Base-by-base conservation (phyloP, 805 yeast genomes). In the Sungouiozyma intestinalis region DNA sequence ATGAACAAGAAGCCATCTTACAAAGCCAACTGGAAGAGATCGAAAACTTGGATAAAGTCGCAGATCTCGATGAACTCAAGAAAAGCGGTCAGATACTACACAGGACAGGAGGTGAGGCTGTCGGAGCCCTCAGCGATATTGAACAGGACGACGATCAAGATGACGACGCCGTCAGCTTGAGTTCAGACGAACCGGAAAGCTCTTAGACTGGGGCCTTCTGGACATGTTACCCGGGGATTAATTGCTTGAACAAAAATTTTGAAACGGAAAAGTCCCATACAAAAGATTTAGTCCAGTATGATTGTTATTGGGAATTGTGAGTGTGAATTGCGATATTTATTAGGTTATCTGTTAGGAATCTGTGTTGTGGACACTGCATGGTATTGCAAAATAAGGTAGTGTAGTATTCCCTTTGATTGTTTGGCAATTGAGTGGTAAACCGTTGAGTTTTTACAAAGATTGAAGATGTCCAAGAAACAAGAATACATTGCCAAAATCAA, bases 401-500 rank as follows among this genome's bases (percentile, higher is more conserved):
- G n/a, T n/a, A n/a, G n/a, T n/a, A n/a, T 24, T 24, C 9, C 11
- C 29, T 24, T 24, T 24, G 29, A 24, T 7, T 7, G 11, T 24
- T 24, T 24, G 11, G 29, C 11, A 7, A 11, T 24, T 24, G 9
- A 7, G 29, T 24, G 29, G 29, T 24, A 7, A 24, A 24, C 11
- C 11, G 29, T n/a, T n/a, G n/a, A n/a, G n/a, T n/a, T n/a, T n/a
- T n/a, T n/a, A n/a, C n/a, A n/a, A n/a, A n/a, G n/a, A n/a, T n/a
- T n/a, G 11, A 24, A 11, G 27, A 71, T 72, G 71, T 65, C 71
- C 1, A 65, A 57, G 48, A 76, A 79, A 58, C 88, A 81, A 57
- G 88, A 82, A 43, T 83, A 79, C 55, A 77, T 83, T 43, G 94
- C 94, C 37, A 81, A 82, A 51, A 76, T 83, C 41, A 74, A 94